Conservation (phyloP, 768 basidiomycete species). For the Tephrocybe rancida region DNA sequence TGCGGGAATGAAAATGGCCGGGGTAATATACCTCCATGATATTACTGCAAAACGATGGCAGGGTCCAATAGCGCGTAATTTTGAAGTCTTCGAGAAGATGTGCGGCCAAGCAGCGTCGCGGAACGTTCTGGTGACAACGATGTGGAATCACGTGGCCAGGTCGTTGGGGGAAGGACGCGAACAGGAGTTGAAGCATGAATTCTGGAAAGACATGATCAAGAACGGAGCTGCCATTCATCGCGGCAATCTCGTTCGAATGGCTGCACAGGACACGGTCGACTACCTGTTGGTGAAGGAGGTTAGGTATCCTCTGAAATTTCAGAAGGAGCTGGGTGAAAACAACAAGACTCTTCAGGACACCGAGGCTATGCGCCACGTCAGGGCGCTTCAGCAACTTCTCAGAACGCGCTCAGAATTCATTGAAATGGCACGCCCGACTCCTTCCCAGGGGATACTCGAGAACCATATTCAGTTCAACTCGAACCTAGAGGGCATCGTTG, state of each 20-base stretch:
- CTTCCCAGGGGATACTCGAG: too few relatives aligned
- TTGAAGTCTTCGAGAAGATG: background rate
- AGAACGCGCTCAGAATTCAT: too few relatives aligned
- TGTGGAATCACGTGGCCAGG: background rate
- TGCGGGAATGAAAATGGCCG: background rate
- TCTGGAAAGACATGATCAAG: background rate
- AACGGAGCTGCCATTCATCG: background rate
- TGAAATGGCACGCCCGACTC: too few relatives aligned
- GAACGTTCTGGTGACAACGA: background rate
- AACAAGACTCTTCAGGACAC: conserved; percentile 14
- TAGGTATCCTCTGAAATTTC: conserved; percentile 13
- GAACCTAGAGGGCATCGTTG: too few relatives aligned
- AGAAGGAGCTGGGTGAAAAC: conserved; percentile 18
- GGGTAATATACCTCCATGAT: background rate
- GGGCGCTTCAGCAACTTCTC: too few relatives aligned
- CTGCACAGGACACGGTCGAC: background rate
- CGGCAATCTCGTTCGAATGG: too few relatives aligned
- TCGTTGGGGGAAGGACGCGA: background rate
- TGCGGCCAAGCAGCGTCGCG: background rate
- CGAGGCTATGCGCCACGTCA: conserved; percentile 6
- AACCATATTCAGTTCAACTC: too few relatives aligned
- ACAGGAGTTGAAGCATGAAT: background rate
- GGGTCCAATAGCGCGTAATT: background rate
- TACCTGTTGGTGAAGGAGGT: background rate
- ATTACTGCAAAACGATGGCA: background rate